These are phyloP conservation scores for Coemansia sp. DNA, from an alignment of 192 early-diverging fungal species.

Conservation along the genomic window DNA sequence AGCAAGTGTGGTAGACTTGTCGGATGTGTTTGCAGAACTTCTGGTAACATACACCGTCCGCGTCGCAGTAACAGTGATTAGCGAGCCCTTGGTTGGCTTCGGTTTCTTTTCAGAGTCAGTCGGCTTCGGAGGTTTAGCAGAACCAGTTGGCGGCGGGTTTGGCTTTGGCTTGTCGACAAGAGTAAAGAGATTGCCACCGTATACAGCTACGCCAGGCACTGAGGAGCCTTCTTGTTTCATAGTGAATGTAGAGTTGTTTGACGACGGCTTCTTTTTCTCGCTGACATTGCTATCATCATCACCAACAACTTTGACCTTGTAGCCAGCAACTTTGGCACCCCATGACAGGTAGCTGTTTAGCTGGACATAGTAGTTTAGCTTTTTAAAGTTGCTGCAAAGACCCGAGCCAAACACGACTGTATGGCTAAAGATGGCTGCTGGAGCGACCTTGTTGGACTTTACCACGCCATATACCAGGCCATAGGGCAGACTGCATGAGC, in stretches of 20 bases:
- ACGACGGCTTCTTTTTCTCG: constrained; percentile 14
- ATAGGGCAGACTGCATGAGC: constrained; percentile 33
- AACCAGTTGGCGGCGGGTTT: background rate
- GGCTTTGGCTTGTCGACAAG: constrained; percentile 1
- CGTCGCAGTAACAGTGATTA: constrained; percentile 6
- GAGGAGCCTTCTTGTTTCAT: background rate
- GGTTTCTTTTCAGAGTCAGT: background rate
- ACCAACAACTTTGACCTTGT: background rate
- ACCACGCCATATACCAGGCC: constrained; percentile 31
- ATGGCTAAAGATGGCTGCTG: constrained; percentile 45
- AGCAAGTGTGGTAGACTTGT: background rate
- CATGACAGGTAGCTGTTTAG: constrained; percentile 39
- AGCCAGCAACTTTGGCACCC: constrained; percentile 13
- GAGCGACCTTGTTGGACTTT: constrained; percentile 6
- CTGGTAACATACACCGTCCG: background rate
- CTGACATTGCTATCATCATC: background rate
- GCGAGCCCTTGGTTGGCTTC: background rate
- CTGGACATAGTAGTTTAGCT: constrained; percentile 35
- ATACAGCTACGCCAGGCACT: constrained; percentile 16
- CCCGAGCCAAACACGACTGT: constrained; percentile 39
- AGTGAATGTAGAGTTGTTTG: background rate
- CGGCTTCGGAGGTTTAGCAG: background rate
- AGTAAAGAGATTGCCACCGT: constrained; percentile 34
- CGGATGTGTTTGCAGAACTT: background rate
- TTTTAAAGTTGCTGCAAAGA: constrained; percentile 20